Evolutionary conservation across 305 asterid species (phyloP), one percentile per base, ranked within the genome.

Genomic region (Vinca major): DNA sequence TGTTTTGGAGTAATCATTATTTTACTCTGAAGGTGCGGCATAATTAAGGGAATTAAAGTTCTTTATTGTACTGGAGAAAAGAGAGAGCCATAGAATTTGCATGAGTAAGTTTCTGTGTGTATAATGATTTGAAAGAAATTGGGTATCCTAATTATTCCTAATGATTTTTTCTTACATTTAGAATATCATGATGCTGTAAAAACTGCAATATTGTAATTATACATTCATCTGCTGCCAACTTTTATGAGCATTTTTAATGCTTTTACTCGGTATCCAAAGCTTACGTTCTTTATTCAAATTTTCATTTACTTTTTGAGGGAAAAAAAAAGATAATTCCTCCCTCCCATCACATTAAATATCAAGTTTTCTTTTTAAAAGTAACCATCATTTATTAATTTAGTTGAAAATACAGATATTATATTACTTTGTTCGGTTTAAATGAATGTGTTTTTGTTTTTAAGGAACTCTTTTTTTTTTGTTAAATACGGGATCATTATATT

Each of bases 131-230:
- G 36, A 21, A 50, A 63, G 43, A 45, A 63, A 63, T 63, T 21
- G 61, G 39, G 53, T 4, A 17, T 51, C 39, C 12, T 66, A 66
- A 51, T 52, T 66, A 66, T 66, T 37, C 50, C 33, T 66, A 39
- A 39, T 52, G 62, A 66, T 66, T 39, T 66, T 26, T 52, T 3
- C 50, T 21, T 17, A 39, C 36, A 41, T 5, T 12, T 14, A 19
- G 51, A n/a, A n/a, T 66, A 66, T 66, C 17, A 66, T 66, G 39
- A 51, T 51, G 70, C 12, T 54, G 70, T 39, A 66, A 52, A 66
- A 37, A 52, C 47, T 53, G 71, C 14, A 39, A 52, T 21, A 4
- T 13, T 8, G 62, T 43, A 66, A 66, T 66, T 52, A 39, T 66
- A 41, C n/a, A 37, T 39, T 50, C 57, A 10, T 60, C 39, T 66